Percentiles rank a stretch among this genome's conserved stretches.
Conservation (phyloP, 2,329 filamentous ascomycete genomes). For the Xylariales sp. region DNA sequence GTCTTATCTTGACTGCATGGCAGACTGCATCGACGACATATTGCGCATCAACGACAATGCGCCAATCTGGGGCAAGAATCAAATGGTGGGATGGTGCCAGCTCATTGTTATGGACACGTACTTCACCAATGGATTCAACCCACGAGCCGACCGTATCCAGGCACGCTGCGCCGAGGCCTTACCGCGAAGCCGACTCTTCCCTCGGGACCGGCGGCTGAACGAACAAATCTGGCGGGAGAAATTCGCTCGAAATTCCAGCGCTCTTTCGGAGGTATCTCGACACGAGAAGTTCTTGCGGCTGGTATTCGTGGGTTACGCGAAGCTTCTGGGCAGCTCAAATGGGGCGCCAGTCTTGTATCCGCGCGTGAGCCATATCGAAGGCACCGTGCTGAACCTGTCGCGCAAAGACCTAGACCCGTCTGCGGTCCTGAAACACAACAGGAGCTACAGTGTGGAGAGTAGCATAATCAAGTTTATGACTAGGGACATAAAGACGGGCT, state of each 20-base stretch:
- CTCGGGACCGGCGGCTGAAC: conserved; percentile 1
- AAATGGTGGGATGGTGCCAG: conserved; percentile 5
- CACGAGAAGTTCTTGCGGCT: conserved; percentile 4
- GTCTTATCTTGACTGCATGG: conserved; percentile 4
- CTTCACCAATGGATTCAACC: conserved; percentile 7
- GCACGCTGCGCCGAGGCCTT: conserved; percentile 4
- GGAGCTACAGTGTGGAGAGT: conserved; percentile 2
- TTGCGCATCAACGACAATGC: not conserved
- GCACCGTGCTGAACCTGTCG: not conserved
- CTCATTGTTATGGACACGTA: conserved; percentile 8
- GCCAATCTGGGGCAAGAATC: not conserved
- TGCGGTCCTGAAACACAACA: not conserved
- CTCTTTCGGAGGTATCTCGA: not conserved
- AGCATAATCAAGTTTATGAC: conserved; percentile 2
- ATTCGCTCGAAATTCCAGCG: not conserved
- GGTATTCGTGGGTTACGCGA: conserved; percentile 1
- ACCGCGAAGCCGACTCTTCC: conserved; percentile 5
- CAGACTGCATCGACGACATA: conserved; percentile 7
- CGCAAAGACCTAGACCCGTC: not conserved
- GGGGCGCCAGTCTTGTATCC: conserved; percentile 2
- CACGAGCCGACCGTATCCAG: conserved; percentile 3
- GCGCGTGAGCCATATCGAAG: conserved; percentile 2
- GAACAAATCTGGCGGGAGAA: conserved; percentile 4
- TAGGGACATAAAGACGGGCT: not conserved
- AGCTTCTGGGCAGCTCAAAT: not conserved